A percentile compares a stretch with the other conserved stretches of the same genome.
phyloP scores from a whole-genome alignment of 164 flowering plant genomes.

The Platanus orientalis region DNA sequence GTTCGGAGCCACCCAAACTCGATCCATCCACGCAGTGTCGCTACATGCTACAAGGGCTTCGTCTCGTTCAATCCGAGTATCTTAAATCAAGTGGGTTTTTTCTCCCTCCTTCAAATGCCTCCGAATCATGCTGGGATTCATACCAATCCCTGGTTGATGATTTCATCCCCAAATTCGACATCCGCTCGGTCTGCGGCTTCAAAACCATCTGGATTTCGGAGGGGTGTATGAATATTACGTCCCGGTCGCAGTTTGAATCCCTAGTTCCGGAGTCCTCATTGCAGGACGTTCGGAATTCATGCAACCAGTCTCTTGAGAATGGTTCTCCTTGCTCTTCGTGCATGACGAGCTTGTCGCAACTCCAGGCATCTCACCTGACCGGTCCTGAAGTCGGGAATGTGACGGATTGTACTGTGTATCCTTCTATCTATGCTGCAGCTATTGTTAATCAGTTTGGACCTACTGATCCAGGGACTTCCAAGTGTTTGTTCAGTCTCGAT shows the following conservation, averaged over 20 bases:
- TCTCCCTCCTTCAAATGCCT: constrained; percentile 37
- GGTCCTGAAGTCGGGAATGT: constrained; percentile 32
- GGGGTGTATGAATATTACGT: constrained; percentile 55
- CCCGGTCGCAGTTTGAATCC: constrained; percentile 41
- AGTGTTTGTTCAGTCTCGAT: constrained; percentile 37
- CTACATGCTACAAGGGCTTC: constrained; percentile 34
- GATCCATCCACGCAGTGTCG: constrained; percentile 27
- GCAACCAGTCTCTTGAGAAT: constrained; percentile 44
- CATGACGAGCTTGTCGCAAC: constrained; percentile 22
- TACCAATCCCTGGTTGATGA: constrained; percentile 25
- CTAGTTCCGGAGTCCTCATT: constrained; percentile 19
- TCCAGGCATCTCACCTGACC: constrained; percentile 26
- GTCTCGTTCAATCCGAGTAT: constrained; percentile 41
- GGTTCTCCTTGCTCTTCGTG: constrained; percentile 43
- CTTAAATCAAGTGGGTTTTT: constrained; percentile 36
- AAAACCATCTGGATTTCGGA: constrained; percentile 39
- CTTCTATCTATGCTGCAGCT: constrained; percentile 40
- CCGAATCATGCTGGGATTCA: constrained; percentile 47
- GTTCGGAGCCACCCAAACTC: not conserved
- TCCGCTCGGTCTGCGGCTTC: constrained; percentile 46
- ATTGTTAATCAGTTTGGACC: constrained; percentile 36
- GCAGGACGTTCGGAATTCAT: constrained; percentile 22
- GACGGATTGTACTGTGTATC: constrained; percentile 34
- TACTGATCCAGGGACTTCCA: constrained; percentile 35
- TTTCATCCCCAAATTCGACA: constrained; percentile 24